Evolutionary conservation across 2,329 filamentous ascomycete genomes (phyloP), one percentile per base, ranked within the genome.

Genomic region (Furcasterigmium sp.): DNA sequence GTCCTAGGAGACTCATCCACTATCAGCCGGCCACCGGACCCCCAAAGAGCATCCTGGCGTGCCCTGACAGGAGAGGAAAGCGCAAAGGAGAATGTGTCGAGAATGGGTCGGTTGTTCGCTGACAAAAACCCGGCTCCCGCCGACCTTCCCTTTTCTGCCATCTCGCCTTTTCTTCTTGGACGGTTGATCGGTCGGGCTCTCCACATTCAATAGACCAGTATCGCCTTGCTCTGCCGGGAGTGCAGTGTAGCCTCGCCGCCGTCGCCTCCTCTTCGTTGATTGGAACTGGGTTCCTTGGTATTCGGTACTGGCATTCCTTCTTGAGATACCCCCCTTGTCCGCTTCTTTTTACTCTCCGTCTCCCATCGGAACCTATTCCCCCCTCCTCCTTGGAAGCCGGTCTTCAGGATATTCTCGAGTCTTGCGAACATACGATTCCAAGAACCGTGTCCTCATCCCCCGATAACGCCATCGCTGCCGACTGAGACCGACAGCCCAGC

Each of bases 331-430:
- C 32, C 30, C 9, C 15, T 18, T 17, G 32, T 17, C 32, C 14
- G 18, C 20, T 23, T 15, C 20, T n/a, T 25, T 38, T 38, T 8
- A 23, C 14, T 38, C n/a, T 21, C 36, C n/a, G 21, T 28, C 21
- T 28, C 25, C 11, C 23, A 15, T 28, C 32, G 29, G 21, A 34
- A 25, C n/a, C 39, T 28, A n/a, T n/a, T 20, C 14, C 30, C 29
- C 29, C 29, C 18, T 26, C 29, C 23, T 25, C 28, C 32, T 32
- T 23, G 44, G 46, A 49, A 50, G 48, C 48, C 44, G 48, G 48
- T 47, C 48, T 50, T 49, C 48, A 49, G 42, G 37, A 47, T 17
- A 35, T 35, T 14, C 21, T 26, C 36, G 36, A 20, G 25, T 9
- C 25, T n/a, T 15, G 36, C 36, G 21, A 21, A 19, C 4, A 38